Evolutionary conservation across 345 rosid species (phyloP).

Genomic region (Punica granatum): DNA sequence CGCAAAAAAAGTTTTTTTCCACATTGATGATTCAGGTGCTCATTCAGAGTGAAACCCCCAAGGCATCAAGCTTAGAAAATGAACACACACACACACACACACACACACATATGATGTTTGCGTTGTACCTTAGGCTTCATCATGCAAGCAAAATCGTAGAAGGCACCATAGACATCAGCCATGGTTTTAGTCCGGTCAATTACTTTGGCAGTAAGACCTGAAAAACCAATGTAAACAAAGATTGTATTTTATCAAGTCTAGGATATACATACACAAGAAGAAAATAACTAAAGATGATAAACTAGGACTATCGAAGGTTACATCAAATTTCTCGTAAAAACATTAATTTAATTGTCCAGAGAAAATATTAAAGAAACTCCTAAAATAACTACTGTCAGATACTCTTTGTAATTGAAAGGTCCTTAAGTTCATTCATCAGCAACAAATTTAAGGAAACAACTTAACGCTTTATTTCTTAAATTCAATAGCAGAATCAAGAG

Average conservation of each 20-base stretch:
- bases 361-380: too few relatives aligned
- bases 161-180: conserved; percentile 89
- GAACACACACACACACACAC: too few relatives aligned
- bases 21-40: not conserved
- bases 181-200: conserved; percentile 69
- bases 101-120: too few relatives aligned
- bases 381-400: too few relatives aligned
- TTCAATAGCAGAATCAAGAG: not conserved
- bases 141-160: conserved; percentile 68
- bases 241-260: not conserved
- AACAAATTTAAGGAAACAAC: not conserved
- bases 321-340: not conserved
- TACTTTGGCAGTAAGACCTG: conserved; percentile 91
- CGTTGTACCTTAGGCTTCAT: conserved; percentile 58
- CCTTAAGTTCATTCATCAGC: not conserved
- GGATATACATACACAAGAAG: not conserved
- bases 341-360: not conserved
- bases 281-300: not conserved
- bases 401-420: not conserved
- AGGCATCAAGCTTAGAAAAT: not conserved
- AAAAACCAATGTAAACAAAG: conserved; percentile 1
- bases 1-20: too few relatives aligned
- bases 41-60: not conserved
- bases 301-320: not conserved
- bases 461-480: not conserved